Percentiles rank a stretch among this genome's conserved stretches.
These are phyloP conservation scores for Salix dunnii DNA, from an alignment of 345 rosid genomes.

Conservation along the genomic window DNA sequence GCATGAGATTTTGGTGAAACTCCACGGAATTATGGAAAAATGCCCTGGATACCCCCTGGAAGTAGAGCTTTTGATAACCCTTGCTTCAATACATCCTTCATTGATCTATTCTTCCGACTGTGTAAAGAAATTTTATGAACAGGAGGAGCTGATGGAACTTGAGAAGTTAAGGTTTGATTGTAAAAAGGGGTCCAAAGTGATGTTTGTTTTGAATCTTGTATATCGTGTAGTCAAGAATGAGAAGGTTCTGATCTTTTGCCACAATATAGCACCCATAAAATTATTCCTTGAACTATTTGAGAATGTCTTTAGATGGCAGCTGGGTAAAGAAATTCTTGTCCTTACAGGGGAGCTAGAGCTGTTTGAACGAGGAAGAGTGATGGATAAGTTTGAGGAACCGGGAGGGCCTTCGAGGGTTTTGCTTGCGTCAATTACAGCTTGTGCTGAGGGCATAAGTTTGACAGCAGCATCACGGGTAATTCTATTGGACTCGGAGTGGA, in stretches of 20 bases:
- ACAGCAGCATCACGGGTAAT: conserved; percentile 96
- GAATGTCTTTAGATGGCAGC: conserved; percentile 62
- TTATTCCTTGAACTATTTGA: conserved; percentile 66
- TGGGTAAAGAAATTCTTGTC: conserved; percentile 68
- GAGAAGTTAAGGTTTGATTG: conserved; percentile 55
- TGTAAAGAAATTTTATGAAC: conserved; percentile 51
- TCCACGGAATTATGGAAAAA: conserved; percentile 53
- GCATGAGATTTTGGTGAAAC: conserved; percentile 53
- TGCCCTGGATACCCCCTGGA: conserved; percentile 76
- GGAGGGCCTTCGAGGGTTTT: conserved; percentile 56
- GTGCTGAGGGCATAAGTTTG: conserved; percentile 92
- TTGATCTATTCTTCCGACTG: conserved; percentile 66
- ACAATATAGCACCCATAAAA: conserved; percentile 82
- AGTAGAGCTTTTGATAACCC: conserved; percentile 76
- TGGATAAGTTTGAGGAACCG: conserved; percentile 79
- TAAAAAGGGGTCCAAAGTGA: conserved; percentile 78
- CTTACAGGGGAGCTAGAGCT: conserved; percentile 86
- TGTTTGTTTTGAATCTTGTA: conserved; percentile 85
- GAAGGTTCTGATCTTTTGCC: conserved; percentile 82
- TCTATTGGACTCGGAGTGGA: conserved; percentile 79
- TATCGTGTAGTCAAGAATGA: conserved; percentile 64
- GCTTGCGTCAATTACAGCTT: conserved; percentile 86
- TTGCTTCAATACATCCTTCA: conserved; percentile 89
- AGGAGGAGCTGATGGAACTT: conserved; percentile 44
- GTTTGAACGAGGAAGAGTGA: conserved; percentile 78